Evolutionary conservation across 495 filamentous ascomycete species (phyloP), one percentile per base, ranked within the genome.

Genomic region (Penicillium subrubescens): DNA sequence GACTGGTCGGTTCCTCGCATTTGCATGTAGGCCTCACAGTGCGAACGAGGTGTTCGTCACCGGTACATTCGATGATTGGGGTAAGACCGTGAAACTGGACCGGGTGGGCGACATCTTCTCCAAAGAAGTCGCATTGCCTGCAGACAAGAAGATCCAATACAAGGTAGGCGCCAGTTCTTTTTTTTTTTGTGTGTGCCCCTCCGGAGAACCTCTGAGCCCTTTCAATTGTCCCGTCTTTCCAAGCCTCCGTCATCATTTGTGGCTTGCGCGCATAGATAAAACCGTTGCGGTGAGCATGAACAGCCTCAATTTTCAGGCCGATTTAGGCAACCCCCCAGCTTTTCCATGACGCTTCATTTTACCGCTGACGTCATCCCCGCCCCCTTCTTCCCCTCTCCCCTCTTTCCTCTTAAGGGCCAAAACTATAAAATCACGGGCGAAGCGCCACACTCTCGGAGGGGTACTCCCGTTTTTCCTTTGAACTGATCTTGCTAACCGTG

Each of bases 41-140:
- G 92, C 91, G 64, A 83, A 84, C 64, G 93, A 97, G 73, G 95
- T 99, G 67, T 93, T 90, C 75, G 95, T 99, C 62, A 97, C 94
- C 8, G 95, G 95, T 71, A 94, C 91, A 54, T 99, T 98, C 74
- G 94, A 99, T 76, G 86, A 93, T 79, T 99, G 95, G 95, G 82
- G 85, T 51, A 91, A 92, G 82, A 92, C 85, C 53, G 87, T 92
- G 69, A 87, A 88, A 80, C 83, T 99, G 55, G 88, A 92, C 51
- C 89, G 90, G 73, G 85, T 86, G 25, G 88, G 84, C 66, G 85
- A 86, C 53, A 68, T 79, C 64, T 95, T 94, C 67, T 82, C 88
- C 79, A 96, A 96, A 78, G 85, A 85, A 51, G 92, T 98, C 21
- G 79, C 84, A 37, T 81, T 97, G 19, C 83, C 90, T 3, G 73